phyloP scores from a whole-genome alignment of 2,329 filamentous ascomycete genomes.

The Waltergamsia citrina region DNA sequence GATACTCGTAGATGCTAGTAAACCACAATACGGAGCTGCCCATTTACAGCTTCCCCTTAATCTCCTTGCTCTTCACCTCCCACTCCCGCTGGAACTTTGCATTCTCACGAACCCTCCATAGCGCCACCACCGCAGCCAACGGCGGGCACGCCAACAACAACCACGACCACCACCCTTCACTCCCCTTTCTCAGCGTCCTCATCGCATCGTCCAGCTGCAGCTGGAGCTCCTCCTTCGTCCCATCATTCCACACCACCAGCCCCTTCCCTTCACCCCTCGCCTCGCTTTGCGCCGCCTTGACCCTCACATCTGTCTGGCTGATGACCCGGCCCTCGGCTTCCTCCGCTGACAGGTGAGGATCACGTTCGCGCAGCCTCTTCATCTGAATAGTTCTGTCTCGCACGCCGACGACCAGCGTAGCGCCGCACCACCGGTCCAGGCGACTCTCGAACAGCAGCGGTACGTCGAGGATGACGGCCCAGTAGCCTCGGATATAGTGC shows the following conservation, averaged over 20 bases:
- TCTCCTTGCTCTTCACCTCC: slow-evolving; percentile 45
- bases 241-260: slow-evolving; percentile 87
- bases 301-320: slow-evolving; percentile 77
- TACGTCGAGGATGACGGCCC: slow-evolving; percentile 89
- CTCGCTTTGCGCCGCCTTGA: slow-evolving; percentile 71
- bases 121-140: slow-evolving; percentile 56
- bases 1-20: no score
- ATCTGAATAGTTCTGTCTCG: slow-evolving; percentile 75
- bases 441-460: slow-evolving; percentile 85
- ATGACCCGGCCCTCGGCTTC: slow-evolving; percentile 80
- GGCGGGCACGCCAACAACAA: slow-evolving; percentile 62
- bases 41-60: slow-evolving; percentile 10
- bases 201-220: slow-evolving; percentile 59
- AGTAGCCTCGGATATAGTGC: slow-evolving; percentile 65
- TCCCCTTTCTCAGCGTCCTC: slow-evolving; percentile 47
- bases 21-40: no score
- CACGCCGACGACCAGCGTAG: slow-evolving; percentile 80
- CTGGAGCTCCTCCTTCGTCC: slow-evolving; percentile 59
- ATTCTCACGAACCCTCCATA: slow-evolving; percentile 68
- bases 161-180: slow-evolving; percentile 80
- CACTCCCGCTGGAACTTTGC: slow-evolving; percentile 60
- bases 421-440: slow-evolving; percentile 78
- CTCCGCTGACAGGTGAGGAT: slow-evolving; percentile 69
- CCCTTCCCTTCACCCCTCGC: slow-evolving; percentile 56
- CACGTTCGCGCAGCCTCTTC: slow-evolving; percentile 62